phyloP scores from a whole-genome alignment of 768 basidiomycete species.

The Bullera alba region DNA sequence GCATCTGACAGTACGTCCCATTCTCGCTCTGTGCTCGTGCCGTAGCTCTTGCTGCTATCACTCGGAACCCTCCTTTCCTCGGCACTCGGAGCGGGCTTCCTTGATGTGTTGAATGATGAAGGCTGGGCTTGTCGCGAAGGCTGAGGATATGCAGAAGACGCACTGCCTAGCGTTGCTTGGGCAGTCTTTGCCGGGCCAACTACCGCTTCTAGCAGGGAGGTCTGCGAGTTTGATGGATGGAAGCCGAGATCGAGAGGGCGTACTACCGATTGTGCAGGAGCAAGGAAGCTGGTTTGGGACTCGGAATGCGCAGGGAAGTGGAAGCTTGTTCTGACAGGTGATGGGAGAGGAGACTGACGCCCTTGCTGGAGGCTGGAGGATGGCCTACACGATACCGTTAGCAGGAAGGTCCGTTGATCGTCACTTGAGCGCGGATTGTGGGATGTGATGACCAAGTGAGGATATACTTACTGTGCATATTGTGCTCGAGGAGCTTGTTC shows the following conservation, averaged over 20 bases:
- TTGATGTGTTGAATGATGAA: background rate
- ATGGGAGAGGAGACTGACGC: background rate
- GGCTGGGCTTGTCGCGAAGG: background rate
- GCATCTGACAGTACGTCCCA: conserved; percentile 29
- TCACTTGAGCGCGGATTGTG: background rate
- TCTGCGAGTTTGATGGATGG: background rate
- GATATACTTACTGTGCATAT: no score
- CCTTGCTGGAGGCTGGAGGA: background rate
- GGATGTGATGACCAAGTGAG: no score
- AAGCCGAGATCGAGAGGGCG: background rate
- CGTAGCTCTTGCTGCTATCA: background rate
- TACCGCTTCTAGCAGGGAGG: background rate
- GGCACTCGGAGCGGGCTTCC: background rate
- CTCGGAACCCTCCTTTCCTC: background rate
- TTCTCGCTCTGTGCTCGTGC: conserved; percentile 1
- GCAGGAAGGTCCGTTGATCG: no score
- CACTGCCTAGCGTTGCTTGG: no score
- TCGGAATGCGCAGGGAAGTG: background rate
- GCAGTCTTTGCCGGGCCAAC: background rate
- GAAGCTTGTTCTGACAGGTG: background rate
- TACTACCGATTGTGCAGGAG: background rate
- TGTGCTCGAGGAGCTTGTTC: no score
- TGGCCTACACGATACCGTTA: no score
- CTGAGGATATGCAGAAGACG: background rate
- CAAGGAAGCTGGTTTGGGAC: background rate